A percentile compares a stretch with the other conserved stretches of the same genome.
Conservation (phyloP, 2,329 filamentous ascomycete species). For the Ophiostoma novo-ulmi region DNA sequence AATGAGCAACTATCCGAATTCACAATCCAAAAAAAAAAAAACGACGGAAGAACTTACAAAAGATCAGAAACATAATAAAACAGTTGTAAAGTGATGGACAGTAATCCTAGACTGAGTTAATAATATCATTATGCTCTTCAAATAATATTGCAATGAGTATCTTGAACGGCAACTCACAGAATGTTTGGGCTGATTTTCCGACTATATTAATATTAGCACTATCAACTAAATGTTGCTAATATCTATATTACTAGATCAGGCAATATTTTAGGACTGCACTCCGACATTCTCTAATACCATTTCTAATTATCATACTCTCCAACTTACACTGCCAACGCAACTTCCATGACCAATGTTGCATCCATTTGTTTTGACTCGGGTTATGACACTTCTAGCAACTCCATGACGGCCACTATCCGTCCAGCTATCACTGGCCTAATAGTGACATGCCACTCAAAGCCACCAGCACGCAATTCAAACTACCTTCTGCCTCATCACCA, state of each 20-base stretch:
- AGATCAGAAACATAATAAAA: too few relatives aligned
- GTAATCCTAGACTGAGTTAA: background rate
- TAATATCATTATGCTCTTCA: background rate
- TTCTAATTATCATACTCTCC: background rate
- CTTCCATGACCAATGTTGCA: background rate
- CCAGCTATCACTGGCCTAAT: background rate
- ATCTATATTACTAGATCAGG: background rate
- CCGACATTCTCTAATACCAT: background rate
- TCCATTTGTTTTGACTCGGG: background rate
- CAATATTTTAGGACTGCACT: background rate
- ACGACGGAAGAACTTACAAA: background rate
- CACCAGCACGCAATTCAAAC: constrained; percentile 88
- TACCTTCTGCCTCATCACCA: constrained; percentile 60
- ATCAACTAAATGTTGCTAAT: background rate
- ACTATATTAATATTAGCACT: background rate
- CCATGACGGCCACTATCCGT: background rate
- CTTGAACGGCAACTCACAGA: background rate
- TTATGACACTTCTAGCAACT: background rate
- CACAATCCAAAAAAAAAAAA: background rate
- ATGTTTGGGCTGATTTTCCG: background rate
- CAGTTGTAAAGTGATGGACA: too few relatives aligned
- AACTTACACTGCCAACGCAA: background rate
- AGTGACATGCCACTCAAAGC: background rate
- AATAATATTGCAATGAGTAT: background rate
- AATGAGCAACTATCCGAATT: background rate